These are phyloP conservation scores for Ceratobasidium sp. DNA, from an alignment of 1,284 basidiomycete species.

Conservation along the genomic window DNA sequence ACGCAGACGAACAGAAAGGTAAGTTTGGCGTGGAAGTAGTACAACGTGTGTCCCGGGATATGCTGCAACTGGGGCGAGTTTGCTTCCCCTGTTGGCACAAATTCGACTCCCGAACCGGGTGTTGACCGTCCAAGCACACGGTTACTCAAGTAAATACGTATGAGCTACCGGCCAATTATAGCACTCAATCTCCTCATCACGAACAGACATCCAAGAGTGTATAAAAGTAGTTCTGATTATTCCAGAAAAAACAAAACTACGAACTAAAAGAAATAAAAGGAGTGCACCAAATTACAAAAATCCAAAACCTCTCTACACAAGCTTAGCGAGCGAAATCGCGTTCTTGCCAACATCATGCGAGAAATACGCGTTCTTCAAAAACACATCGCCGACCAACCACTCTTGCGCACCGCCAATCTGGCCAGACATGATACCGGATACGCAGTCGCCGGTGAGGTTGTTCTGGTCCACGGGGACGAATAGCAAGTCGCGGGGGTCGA, in stretches of 20 bases:
- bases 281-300: background rate
- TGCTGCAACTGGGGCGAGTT: too few relatives aligned
- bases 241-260: slow-evolving; percentile 39
- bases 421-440: slow-evolving; percentile 80
- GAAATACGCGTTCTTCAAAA: slow-evolving; percentile 85
- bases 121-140: too few relatives aligned
- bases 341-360: slow-evolving; percentile 78
- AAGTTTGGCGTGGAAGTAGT: too few relatives aligned
- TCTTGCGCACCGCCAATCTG: slow-evolving; percentile 70
- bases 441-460: slow-evolving; percentile 76
- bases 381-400: slow-evolving; percentile 81
- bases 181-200: too few relatives aligned
- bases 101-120: too few relatives aligned
- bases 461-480: slow-evolving; percentile 74
- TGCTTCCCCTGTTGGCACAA: too few relatives aligned
- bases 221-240: slow-evolving; percentile 20
- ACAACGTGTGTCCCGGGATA: too few relatives aligned
- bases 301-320: slow-evolving; percentile 55
- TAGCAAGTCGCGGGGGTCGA: slow-evolving; percentile 77
- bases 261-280: slow-evolving; percentile 3
- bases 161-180: too few relatives aligned
- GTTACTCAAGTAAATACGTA: too few relatives aligned
- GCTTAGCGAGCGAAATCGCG: slow-evolving; percentile 75
- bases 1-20: too few relatives aligned
- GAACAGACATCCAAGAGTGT: too few relatives aligned